phyloP scores from a whole-genome alignment of 2,329 filamentous ascomycete genomes.

The Aspergillus latus region DNA sequence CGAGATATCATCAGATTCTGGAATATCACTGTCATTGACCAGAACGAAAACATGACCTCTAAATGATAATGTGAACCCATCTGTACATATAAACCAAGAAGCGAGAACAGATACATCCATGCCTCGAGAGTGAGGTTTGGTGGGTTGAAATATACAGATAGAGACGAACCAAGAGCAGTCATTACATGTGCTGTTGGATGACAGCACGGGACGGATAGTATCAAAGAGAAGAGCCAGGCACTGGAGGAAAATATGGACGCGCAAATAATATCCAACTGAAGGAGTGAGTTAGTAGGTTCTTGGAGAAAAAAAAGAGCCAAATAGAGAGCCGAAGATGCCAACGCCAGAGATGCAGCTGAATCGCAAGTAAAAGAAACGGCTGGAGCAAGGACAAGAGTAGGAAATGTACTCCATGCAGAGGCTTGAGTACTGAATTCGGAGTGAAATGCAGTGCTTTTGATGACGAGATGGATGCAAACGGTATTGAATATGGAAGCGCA shows the following conservation, averaged over 20 bases:
- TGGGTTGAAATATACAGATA: too few relatives aligned
- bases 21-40: too few relatives aligned
- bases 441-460: not conserved
- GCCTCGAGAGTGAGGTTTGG: too few relatives aligned
- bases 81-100: too few relatives aligned
- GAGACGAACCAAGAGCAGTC: too few relatives aligned
- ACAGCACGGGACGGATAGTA: too few relatives aligned
- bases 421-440: not conserved
- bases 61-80: too few relatives aligned
- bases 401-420: not conserved
- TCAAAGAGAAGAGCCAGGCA: too few relatives aligned
- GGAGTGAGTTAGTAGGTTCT: not conserved
- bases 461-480: not conserved
- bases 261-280: not conserved
- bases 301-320: not conserved
- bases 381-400: not conserved
- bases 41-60: too few relatives aligned
- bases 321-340: not conserved
- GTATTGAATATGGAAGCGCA: not conserved
- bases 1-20: too few relatives aligned
- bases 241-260: not conserved
- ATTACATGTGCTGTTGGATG: too few relatives aligned
- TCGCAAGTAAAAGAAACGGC: not conserved
- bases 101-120: too few relatives aligned
- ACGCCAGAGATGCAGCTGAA: slow-evolving; percentile 4